phyloP scores from a whole-genome alignment of 2,329 filamentous ascomycete species.

The Dryadomyces quercivorus region DNA sequence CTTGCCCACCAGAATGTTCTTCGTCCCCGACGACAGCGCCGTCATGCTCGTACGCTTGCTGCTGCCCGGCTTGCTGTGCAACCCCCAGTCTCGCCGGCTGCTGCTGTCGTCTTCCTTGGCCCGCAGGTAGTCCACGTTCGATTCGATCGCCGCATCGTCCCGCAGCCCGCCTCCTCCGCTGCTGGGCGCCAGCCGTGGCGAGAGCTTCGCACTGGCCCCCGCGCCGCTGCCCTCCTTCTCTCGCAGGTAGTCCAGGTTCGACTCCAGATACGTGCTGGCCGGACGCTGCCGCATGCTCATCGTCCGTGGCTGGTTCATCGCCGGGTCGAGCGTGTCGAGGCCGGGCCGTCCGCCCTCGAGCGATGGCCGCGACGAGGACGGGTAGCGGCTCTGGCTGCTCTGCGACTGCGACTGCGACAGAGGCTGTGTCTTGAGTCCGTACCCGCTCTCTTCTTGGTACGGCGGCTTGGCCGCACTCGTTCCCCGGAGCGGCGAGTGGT shows the following conservation, averaged over 20 bases:
- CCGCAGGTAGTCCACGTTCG: constrained; percentile 73
- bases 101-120: constrained; percentile 49
- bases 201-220: constrained; percentile 29
- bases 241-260: constrained; percentile 69
- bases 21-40: constrained; percentile 59
- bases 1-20: constrained; percentile 72
- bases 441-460: constrained; percentile 1
- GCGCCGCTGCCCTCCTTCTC: constrained; percentile 46
- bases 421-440: constrained; percentile 11
- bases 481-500: constrained; percentile 14
- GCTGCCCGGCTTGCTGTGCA: constrained; percentile 34
- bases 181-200: constrained; percentile 27
- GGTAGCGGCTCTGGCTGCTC: constrained; percentile 23
- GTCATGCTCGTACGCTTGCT: constrained; percentile 64
- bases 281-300: constrained; percentile 48
- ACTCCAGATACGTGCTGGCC: constrained; percentile 70
- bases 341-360: constrained; percentile 59
- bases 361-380: constrained; percentile 51
- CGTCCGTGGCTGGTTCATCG: constrained; percentile 39
- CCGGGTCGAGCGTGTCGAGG: constrained; percentile 43
- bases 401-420: constrained; percentile 22
- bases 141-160: constrained; percentile 57
- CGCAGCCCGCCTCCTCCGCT: constrained; percentile 8
- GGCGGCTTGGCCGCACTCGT: constrained; percentile 1
- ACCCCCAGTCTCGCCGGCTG: constrained; percentile 18